Base-by-base conservation (phyloP, 768 basidiomycete species). In the Leccinum truebloodii region DNA sequence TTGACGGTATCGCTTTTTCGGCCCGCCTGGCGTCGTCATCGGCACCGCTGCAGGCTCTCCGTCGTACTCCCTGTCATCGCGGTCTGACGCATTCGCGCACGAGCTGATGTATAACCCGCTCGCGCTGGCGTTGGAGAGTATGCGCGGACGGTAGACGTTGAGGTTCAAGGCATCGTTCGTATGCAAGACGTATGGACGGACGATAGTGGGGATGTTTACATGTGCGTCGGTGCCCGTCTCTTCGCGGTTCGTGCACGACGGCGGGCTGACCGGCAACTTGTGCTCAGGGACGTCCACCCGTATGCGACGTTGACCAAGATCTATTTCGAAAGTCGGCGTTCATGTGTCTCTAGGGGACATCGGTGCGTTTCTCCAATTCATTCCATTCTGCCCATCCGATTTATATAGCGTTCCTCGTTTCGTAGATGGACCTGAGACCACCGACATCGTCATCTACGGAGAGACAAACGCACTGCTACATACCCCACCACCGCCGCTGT, bases 1-100 rank as follows among this genome's bases (percentile, higher is more conserved):
- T 92, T 39, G 90, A 92, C 66, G 90, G 90, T 6, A 70, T 92
- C 22, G 87, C 87, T 2, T 92, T 92, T 67, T 79, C 82, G 3
- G 80, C 83, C 1, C 79, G 78, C 1, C 70, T 86, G n/a, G 44
- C 20, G 6, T 51, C 60, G 28, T 30, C 28, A 30, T 30, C 28
- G 28, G 14, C 54, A 30, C 8, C 28, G 28, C 28, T 30, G 28
- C 28, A 30, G 28, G 28, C 28, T 30, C 28, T 30, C 28, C 28
- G 28, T 30, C 28, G 28, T 9, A 30, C 8, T 30, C 28, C 28
- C 28, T 30, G 28, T 32, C 44, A 20, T 46, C 65, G 13, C 57
- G 59, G 24, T 75, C 78, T 49, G 73, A 75, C 16, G 60, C 67
- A 24, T 60, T 44, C 5, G 58, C 62, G 1, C 50, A 60, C 10